Percentiles rank a stretch among this genome's conserved stretches.
Conservation (phyloP, 2,329 filamentous ascomycete species). For the Didymella segeticola region DNA sequence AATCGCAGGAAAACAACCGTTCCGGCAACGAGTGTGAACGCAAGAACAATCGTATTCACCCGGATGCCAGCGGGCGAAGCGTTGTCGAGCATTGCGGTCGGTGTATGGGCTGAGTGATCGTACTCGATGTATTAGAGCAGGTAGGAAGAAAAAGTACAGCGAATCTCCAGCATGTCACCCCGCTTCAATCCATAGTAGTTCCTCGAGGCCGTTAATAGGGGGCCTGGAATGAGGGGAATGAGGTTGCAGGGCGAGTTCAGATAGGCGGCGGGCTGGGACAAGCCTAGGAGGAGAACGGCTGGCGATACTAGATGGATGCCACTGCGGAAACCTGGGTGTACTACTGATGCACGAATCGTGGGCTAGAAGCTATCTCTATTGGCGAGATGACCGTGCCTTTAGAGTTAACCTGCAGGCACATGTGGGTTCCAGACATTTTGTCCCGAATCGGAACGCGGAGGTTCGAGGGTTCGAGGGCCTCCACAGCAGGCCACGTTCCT, state of each 20-base stretch:
- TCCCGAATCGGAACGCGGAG: slow-evolving; percentile 24
- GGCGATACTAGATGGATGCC: slow-evolving; percentile 1
- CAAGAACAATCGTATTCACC: slow-evolving; percentile 40
- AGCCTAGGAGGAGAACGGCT: slow-evolving; percentile 10
- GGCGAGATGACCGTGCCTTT: slow-evolving; percentile 16
- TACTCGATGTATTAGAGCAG: slow-evolving; percentile 12
- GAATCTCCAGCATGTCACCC: slow-evolving; percentile 19
- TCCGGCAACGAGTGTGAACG: slow-evolving; percentile 42
- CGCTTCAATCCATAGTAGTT: slow-evolving; percentile 12
- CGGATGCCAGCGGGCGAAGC: slow-evolving; percentile 39
- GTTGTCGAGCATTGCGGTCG: slow-evolving; percentile 18
- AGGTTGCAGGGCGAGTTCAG: slow-evolving; percentile 6
- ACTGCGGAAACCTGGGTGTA: slow-evolving; percentile 6
- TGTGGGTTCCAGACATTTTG: slow-evolving; percentile 25
- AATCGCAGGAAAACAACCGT: slow-evolving; percentile 39
- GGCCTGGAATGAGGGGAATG: slow-evolving; percentile 6
- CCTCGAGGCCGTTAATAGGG: slow-evolving; percentile 1
- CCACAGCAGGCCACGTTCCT: slow-evolving; percentile 23
- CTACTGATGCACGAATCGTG: slow-evolving; percentile 13
- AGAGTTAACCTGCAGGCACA: slow-evolving; percentile 14
- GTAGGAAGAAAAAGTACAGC: slow-evolving; percentile 6
- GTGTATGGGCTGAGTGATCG: neutral
- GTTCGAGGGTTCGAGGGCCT: slow-evolving; percentile 15
- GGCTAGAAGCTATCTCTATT: slow-evolving; percentile 10
- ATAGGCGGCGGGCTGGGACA: slow-evolving; percentile 2